Conservation (phyloP, 2,329 filamentous ascomycete genomes). For the Nothopassalora personata region DNA sequence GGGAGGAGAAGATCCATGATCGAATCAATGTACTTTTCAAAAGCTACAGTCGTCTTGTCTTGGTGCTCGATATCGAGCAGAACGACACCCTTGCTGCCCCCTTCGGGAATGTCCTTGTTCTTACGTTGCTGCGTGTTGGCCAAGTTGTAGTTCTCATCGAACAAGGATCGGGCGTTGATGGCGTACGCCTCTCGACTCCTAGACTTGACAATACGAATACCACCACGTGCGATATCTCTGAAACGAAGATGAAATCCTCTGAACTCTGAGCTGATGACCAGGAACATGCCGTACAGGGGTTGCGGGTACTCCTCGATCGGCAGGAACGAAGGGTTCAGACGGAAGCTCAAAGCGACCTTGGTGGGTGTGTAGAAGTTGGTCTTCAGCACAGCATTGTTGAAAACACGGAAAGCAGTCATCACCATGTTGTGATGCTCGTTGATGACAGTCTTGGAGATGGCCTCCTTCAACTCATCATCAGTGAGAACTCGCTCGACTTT, state of each 20-base stretch:
- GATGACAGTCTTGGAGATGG: slow-evolving; percentile 71
- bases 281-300: slow-evolving; percentile 94
- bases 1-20: slow-evolving; percentile 91
- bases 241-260: slow-evolving; percentile 96
- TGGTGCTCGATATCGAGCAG: slow-evolving; percentile 90
- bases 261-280: slow-evolving; percentile 94
- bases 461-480: slow-evolving; percentile 65
- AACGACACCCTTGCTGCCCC: slow-evolving; percentile 95
- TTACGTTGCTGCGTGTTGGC: slow-evolving; percentile 98
- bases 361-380: slow-evolving; percentile 98
- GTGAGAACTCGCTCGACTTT: slow-evolving; percentile 69
- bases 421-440: slow-evolving; percentile 99
- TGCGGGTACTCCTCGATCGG: slow-evolving; percentile 89
- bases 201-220: slow-evolving; percentile 98
- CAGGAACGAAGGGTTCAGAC: slow-evolving; percentile 81
- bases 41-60: slow-evolving; percentile 84
- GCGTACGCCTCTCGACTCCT: slow-evolving; percentile 91
- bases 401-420: slow-evolving; percentile 91
- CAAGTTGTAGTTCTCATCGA: slow-evolving; percentile 98
- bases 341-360: slow-evolving; percentile 96
- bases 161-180: slow-evolving; percentile 93
- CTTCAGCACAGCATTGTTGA: slow-evolving; percentile 90
- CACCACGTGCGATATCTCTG: slow-evolving; percentile 91
- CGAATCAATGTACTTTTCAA: slow-evolving; percentile 99
- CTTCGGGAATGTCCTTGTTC: slow-evolving; percentile 99